phyloP scores from a whole-genome alignment of 768 basidiomycete genomes.

The Lactifluus pinguis region DNA sequence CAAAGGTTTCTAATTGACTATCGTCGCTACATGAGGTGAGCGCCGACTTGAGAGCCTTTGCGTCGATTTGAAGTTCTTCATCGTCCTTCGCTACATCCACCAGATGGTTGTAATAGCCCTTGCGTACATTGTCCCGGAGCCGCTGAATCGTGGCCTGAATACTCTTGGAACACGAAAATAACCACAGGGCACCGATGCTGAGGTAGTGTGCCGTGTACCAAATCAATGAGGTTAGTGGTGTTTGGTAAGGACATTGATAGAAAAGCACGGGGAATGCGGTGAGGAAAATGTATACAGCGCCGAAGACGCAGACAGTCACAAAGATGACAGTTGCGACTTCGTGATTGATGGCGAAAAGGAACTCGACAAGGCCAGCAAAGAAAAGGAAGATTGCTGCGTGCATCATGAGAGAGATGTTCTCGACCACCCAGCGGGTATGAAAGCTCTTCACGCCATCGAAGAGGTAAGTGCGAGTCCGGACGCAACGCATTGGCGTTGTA shows the following conservation, averaged over 20 bases:
- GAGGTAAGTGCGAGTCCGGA: constrained; percentile 8
- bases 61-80: too few species aligned
- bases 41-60: neutral
- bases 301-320: neutral
- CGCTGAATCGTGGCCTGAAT: neutral
- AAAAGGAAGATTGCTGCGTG: constrained; percentile 1
- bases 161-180: neutral
- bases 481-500: neutral
- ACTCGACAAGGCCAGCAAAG: neutral
- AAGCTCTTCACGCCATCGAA: neutral
- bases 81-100: neutral
- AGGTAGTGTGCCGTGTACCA: neutral
- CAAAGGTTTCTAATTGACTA: neutral
- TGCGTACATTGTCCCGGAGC: neutral
- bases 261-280: neutral
- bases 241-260: neutral
- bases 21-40: neutral
- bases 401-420: neutral
- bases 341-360: neutral
- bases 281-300: neutral
- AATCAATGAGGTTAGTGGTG: neutral
- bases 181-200: neutral
- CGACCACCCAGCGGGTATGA: neutral
- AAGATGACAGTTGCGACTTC: neutral
- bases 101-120: neutral